Base-by-base conservation (phyloP, 2,329 filamentous ascomycete species). In the Colletotrichum acutatum region DNA sequence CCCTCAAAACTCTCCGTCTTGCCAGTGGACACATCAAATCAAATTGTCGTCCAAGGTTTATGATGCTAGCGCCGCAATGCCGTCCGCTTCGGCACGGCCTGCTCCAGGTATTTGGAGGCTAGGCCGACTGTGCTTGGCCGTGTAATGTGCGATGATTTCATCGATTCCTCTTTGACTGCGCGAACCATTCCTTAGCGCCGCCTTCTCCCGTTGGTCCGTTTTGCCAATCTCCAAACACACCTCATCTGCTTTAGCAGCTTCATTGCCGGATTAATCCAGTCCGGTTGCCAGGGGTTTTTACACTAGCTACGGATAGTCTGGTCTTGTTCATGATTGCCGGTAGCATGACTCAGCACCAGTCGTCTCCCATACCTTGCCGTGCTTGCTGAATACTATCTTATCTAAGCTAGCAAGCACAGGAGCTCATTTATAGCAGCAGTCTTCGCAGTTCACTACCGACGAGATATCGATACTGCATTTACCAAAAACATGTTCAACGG, bases 131-230 rank as follows among this genome's bases (percentile, higher is more conserved):
- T 61, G 26, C 71, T 58, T 34, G 60, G 11, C 61, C 56, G 22
- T n/a, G 46, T 46, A 54, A 54, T 49, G 54, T 61, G 37, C 71
- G 49, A 73, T 73, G 71, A 73, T 71, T 73, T 73, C 66, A 73
- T 73, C 22, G 49, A 71, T 32, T 30, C 28, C 42, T 34, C 16
- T 59, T 57, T 14, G n/a, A 62, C 14, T 54, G 28, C 46, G 42
- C 61, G 52, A 53, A 53, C 14, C 30, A 16, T 26, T 53, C 49
- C n/a, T 54, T 64, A 34, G 61, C 61, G 61, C 22, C n/a, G 49
- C n/a, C 61, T 14, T 37, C 32, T 63, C 37, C 37, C 11, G n/a
- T 34, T 26, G 61, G n/a, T 24, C 61, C 28, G 12, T 16, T 16
- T 28, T 63, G 37, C 26, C n/a, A 16, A 19, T 46, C n/a, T n/a